A percentile compares a stretch with the other conserved stretches of the same genome.
These are phyloP conservation scores for Gracilaria gracilis DNA, from an alignment of 23 red algal species.

Conservation along the genomic window DNA sequence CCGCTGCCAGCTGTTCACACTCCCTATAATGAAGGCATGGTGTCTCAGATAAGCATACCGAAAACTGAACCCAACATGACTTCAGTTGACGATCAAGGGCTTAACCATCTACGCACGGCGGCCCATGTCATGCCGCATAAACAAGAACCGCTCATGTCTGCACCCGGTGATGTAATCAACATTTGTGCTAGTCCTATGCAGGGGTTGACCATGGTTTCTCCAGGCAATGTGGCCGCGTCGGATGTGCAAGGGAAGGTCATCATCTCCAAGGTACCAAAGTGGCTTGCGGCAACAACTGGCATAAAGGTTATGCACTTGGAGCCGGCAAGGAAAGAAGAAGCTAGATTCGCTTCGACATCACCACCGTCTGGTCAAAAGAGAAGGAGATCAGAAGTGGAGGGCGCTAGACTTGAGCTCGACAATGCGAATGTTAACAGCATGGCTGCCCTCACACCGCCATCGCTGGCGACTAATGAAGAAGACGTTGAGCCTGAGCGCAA, in stretches of 20 bases:
- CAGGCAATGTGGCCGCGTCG: neutral
- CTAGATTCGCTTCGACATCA: neutral
- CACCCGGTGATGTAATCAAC: neutral
- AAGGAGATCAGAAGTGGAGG: neutral
- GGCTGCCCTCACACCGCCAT: neutral
- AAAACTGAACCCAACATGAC: neutral
- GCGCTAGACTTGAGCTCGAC: neutral
- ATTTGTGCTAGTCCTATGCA: neutral
- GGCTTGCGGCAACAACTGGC: neutral
- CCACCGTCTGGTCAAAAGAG: constrained; percentile 25
- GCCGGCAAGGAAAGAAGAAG: neutral
- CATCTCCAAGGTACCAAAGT: constrained; percentile 11
- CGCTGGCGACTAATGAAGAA: neutral
- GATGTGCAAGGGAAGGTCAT: neutral
- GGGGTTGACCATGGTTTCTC: neutral
- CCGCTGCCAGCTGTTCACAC: neutral
- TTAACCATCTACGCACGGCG: neutral
- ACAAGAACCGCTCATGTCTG: neutral
- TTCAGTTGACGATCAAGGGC: neutral
- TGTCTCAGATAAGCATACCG: neutral
- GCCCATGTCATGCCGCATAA: neutral
- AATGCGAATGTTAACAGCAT: neutral
- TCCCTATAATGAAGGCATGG: neutral
- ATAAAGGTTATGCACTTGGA: constrained; percentile 4
- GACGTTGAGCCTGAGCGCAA: neutral